Evolutionary conservation across 306 rosid genomes (phyloP).

Genomic region (Fragaria vesca): DNA sequence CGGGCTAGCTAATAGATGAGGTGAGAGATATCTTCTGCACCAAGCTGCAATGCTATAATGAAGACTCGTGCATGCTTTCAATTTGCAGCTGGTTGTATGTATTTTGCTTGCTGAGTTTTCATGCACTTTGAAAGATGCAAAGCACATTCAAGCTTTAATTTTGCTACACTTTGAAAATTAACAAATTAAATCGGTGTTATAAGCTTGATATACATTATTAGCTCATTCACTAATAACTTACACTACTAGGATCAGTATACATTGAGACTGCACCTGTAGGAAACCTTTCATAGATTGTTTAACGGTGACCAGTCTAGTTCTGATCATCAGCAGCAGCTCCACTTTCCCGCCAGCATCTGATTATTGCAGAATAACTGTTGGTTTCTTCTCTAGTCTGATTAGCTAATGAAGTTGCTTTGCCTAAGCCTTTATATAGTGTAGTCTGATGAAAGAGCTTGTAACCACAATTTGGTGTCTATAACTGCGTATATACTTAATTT

Average conservation of each 20-base stretch:
- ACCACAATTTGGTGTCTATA: not conserved
- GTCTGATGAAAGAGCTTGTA: not conserved
- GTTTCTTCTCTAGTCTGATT: not conserved
- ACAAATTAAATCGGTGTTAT: not conserved
- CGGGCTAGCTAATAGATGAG: not conserved
- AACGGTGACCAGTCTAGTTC: not conserved
- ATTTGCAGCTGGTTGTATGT: constrained; percentile 2
- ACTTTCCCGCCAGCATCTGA: not conserved
- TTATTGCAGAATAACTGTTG: not conserved
- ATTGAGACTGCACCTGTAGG: not conserved
- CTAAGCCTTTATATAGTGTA: not conserved
- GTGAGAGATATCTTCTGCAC: constrained; percentile 32
- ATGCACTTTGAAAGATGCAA: constrained; percentile 18
- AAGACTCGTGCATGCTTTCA: constrained; percentile 5
- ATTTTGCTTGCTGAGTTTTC: not conserved
- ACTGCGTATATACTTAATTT: not conserved
- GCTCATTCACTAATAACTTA: not conserved
- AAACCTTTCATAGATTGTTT: not conserved
- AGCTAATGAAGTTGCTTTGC: not conserved
- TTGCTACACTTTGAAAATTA: not conserved
- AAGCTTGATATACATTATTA: not conserved
- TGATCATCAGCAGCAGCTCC: not conserved
- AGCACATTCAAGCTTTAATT: not conserved
- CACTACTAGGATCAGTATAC: not conserved
- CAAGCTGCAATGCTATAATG: constrained; percentile 19